Conservation (phyloP, 139 green algal genomes). For the Coelastrella sp. region DNA sequence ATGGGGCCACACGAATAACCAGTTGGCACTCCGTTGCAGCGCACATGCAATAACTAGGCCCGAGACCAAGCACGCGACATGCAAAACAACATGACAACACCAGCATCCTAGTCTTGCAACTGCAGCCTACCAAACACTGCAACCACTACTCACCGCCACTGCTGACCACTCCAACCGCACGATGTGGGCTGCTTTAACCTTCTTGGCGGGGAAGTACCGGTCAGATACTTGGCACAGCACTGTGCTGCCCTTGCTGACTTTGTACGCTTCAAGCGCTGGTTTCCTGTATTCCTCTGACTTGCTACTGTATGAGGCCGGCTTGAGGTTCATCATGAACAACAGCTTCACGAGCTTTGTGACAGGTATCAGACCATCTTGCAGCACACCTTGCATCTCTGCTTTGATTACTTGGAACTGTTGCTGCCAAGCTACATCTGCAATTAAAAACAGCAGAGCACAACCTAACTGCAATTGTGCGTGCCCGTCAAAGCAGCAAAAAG, state of each 20-base stretch:
- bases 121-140: neutral
- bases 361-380: neutral
- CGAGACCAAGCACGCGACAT: neutral
- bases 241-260: neutral
- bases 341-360: slow-evolving; percentile 12
- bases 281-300: slow-evolving; percentile 32
- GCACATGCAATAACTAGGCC: neutral
- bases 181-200: slow-evolving; percentile 23
- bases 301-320: slow-evolving; percentile 14
- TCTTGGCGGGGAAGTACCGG: slow-evolving; percentile 18
- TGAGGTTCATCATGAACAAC: slow-evolving; percentile 1
- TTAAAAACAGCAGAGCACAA: neutral
- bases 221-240: slow-evolving; percentile 32
- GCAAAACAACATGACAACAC: neutral
- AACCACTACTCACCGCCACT: slow-evolving; percentile 13
- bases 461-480: too few relatives aligned
- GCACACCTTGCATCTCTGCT: neutral
- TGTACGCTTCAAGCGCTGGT: neutral
- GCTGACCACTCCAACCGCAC: slow-evolving; percentile 26
- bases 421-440: neutral
- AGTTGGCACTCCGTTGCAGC: neutral
- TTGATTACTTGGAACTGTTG: neutral
- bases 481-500: too few relatives aligned
- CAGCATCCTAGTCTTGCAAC: neutral
- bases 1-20: too few relatives aligned